Base-by-base conservation (phyloP, 106 monocot genomes). In the Dendrobium nobile region DNA sequence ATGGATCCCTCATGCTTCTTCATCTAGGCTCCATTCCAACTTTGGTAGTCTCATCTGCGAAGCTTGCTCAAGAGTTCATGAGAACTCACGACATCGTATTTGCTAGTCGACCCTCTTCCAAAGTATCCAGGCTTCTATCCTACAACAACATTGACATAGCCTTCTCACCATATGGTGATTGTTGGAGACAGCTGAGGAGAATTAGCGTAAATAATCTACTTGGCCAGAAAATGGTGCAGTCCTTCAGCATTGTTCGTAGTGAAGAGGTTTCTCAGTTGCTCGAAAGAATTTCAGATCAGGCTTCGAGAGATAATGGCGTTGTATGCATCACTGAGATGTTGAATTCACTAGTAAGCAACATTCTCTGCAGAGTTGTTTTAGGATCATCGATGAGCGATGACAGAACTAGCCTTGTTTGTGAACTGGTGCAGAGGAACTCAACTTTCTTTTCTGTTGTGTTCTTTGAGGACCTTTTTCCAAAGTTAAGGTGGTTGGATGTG, bases 401-500 rank as follows among this genome's bases (percentile, higher is more conserved):
- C 4, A 59, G 61, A 44, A 61, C 22, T 0, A 13, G 55, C 0
- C 22, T 75, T 9, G 22, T 80, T 10, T n/a, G 19, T 37, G 56
- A 77, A 13, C 11, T 85, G 51, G 64, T 72, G 15, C 70, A 70
- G 1, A 37, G 4, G 70, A 70, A 70, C 37, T 31, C 70, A 11
- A 15, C 37, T 70, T 70, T 31, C 70, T 70, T 70, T 70, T 27
- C 37, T 19, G 37, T 31, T 27, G 70, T 37, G 5, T 70, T 70
- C 70, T 27, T 72, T 4, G 88, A 78, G 9, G 88, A 89, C 31
- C 78, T 28, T 18, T 85, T 91, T 18, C 88, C 92, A 5, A 67
- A 47, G 7, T 56, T 89, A 4, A 75, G 59, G 8, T 86, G 84
- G 84, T 27, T 90, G 41, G 78, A 79, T 41, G 31, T 15, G 11